Evolutionary conservation across 2,329 filamentous ascomycete genomes (phyloP).

Genomic region (Tolypocladium amazonense): DNA sequence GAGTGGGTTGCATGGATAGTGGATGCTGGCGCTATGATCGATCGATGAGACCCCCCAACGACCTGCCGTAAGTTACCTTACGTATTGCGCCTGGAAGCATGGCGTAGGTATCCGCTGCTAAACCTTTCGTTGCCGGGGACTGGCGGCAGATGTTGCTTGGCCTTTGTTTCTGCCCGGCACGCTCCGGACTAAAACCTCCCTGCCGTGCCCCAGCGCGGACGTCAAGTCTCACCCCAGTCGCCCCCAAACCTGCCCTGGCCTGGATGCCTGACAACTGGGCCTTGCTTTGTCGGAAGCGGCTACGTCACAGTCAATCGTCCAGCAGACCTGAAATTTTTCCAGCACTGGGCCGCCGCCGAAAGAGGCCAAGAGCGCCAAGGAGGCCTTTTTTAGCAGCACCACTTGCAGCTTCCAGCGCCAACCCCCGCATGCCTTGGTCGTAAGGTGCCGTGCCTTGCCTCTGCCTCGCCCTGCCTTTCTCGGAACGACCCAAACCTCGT

Average conservation of each 20-base stretch:
- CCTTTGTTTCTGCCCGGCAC: not conserved
- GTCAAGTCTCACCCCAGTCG: not conserved
- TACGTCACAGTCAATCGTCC: not conserved
- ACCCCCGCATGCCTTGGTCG: not conserved
- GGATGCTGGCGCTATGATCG: not conserved
- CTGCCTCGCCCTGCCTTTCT: not conserved
- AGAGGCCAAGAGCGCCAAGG: not conserved
- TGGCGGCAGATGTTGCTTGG: not conserved
- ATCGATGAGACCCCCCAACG: not conserved
- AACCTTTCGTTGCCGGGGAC: not conserved
- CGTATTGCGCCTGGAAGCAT: not conserved
- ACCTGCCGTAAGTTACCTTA: not conserved
- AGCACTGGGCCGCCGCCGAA: not conserved
- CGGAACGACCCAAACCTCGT: not conserved
- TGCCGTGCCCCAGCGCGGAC: not conserved
- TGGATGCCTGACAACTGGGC: not conserved
- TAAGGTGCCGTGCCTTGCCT: not conserved
- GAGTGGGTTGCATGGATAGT: no score
- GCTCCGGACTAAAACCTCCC: not conserved
- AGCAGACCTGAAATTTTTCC: not conserved
- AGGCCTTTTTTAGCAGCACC: not conserved
- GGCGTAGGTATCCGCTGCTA: not conserved
- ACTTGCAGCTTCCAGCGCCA: not conserved
- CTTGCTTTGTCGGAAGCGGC: not conserved
- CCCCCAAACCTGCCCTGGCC: not conserved